These are phyloP conservation scores for Xylariaceae sp. DNA, from an alignment of 2,329 filamentous ascomycete genomes.

Conservation along the genomic window DNA sequence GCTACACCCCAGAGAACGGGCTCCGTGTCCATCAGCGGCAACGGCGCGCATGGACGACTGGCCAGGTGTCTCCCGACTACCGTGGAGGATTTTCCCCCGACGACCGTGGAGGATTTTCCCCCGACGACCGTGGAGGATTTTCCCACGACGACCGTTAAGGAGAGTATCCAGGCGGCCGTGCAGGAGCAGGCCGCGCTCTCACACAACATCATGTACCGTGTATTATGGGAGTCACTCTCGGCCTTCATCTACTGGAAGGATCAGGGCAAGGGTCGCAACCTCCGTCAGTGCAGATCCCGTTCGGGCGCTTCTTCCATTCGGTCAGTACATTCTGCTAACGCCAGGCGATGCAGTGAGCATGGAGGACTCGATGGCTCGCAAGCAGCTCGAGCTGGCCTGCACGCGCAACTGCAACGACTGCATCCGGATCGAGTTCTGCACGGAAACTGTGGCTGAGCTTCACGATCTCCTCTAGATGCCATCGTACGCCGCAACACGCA, in stretches of 20 bases:
- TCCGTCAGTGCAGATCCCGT: too few relatives aligned
- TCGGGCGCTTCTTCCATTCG: too few relatives aligned
- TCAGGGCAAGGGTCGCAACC: not conserved
- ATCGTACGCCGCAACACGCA: too few relatives aligned
- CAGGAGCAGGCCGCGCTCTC: not conserved
- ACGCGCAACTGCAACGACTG: not conserved
- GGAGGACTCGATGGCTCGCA: not conserved
- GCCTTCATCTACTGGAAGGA: constrained; percentile 1
- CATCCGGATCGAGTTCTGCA: not conserved
- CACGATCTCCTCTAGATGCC: too few relatives aligned
- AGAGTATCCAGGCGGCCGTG: not conserved
- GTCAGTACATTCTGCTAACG: too few relatives aligned
- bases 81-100: not conserved
- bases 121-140: not conserved
- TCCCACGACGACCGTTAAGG: not conserved
- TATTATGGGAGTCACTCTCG: not conserved
- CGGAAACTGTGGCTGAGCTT: too few relatives aligned
- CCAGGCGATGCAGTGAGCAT: too few relatives aligned
- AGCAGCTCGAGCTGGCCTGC: constrained; percentile 1
- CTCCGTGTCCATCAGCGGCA: not conserved
- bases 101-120: not conserved
- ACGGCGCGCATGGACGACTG: too few relatives aligned
- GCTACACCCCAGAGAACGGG: too few relatives aligned
- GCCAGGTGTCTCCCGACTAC: too few relatives aligned
- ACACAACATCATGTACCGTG: not conserved